Percentiles rank a stretch among this genome's conserved stretches.
phyloP scores from a whole-genome alignment of 352 stramenopile species.

The Phytophthora hibernalis region DNA sequence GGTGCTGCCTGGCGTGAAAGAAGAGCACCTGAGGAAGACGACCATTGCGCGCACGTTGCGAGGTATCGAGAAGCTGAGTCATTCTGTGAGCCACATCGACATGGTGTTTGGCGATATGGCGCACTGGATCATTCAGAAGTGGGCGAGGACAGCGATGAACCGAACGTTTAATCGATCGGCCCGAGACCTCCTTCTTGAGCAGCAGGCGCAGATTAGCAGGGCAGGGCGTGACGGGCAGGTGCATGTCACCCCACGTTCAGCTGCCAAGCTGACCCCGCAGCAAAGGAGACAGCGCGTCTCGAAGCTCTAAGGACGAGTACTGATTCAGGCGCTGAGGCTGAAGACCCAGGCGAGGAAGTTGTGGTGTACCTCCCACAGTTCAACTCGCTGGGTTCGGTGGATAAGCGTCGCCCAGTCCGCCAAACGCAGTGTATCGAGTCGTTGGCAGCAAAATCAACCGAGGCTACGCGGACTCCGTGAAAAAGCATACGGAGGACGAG shows the following conservation, averaged over 20 bases:
- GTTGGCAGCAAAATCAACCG: slow-evolving; percentile 57
- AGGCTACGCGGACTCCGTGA: slow-evolving; percentile 60
- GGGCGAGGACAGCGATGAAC: slow-evolving; percentile 56
- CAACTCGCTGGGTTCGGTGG: slow-evolving; percentile 70
- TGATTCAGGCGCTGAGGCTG: slow-evolving; percentile 13
- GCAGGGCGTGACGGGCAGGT: slow-evolving; percentile 39
- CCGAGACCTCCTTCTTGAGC: slow-evolving; percentile 50
- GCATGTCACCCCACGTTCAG: slow-evolving; percentile 27
- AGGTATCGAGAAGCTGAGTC: slow-evolving; percentile 50
- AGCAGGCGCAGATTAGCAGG: slow-evolving; percentile 48
- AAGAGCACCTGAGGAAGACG: slow-evolving; percentile 55
- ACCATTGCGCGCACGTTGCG: slow-evolving; percentile 66
- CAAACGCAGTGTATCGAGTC: slow-evolving; percentile 67
- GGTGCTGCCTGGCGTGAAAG: slow-evolving; percentile 61
- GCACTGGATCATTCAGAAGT: slow-evolving; percentile 68
- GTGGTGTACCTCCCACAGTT: slow-evolving; percentile 64
- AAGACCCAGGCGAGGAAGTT: slow-evolving; percentile 41
- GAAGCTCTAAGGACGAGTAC: slow-evolving; percentile 36
- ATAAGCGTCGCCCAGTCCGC: slow-evolving; percentile 55
- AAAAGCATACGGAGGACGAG: slow-evolving; percentile 36
- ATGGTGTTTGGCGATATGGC: slow-evolving; percentile 58
- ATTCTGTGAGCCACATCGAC: slow-evolving; percentile 48
- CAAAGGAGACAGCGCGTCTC: slow-evolving; percentile 39
- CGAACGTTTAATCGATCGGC: slow-evolving; percentile 48
- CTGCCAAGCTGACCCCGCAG: slow-evolving; percentile 24